These are phyloP conservation scores for Paramarasmius palmivorus DNA, from an alignment of 1,284 basidiomycete genomes.

Conservation along the genomic window DNA sequence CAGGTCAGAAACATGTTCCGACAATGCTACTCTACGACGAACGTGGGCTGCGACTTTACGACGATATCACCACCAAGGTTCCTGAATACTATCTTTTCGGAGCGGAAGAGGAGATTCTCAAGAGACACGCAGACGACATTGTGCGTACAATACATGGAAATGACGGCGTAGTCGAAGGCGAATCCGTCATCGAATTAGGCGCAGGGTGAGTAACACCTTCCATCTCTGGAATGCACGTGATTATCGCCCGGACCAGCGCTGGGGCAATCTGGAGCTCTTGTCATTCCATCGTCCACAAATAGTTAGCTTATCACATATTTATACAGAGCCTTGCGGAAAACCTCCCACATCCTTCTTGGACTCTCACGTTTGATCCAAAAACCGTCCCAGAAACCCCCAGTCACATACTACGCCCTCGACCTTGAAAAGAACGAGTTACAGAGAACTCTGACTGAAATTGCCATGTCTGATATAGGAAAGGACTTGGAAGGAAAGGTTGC, in stretches of 20 bases:
- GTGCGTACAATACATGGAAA: constrained; percentile 68
- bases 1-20: constrained; percentile 68
- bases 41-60: constrained; percentile 79
- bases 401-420: constrained; percentile 93
- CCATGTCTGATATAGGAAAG: constrained; percentile 62
- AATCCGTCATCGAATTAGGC: constrained; percentile 81
- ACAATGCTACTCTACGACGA: constrained; percentile 90
- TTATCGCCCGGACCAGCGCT: background rate
- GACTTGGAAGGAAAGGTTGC: constrained; percentile 69
- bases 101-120: constrained; percentile 74
- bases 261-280: background rate
- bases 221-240: constrained; percentile 2
- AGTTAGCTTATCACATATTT: constrained; percentile 12
- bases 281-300: background rate
- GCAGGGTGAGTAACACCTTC: constrained; percentile 69
- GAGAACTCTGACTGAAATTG: constrained; percentile 76
- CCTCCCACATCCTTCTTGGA: constrained; percentile 82
- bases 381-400: constrained; percentile 42
- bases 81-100: constrained; percentile 89
- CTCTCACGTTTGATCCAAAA: constrained; percentile 56
- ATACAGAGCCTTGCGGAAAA: constrained; percentile 83
- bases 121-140: constrained; percentile 62
- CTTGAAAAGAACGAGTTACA: constrained; percentile 86
- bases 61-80: constrained; percentile 79
- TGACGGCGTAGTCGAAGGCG: constrained; percentile 36